phyloP scores from a whole-genome alignment of 2,329 filamentous ascomycete genomes.

The Botrytis paeoniae region DNA sequence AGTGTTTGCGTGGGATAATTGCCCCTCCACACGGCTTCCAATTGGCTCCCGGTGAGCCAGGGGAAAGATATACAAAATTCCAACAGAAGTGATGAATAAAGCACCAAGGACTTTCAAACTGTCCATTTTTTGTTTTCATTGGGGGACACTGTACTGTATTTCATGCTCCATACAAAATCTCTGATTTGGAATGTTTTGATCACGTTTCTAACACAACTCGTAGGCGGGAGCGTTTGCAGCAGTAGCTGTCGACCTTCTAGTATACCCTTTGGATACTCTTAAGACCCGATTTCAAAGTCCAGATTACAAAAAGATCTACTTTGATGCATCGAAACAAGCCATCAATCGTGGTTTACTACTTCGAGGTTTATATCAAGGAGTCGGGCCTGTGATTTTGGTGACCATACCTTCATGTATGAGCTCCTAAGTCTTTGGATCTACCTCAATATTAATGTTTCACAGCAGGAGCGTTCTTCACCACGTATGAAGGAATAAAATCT shows the following conservation, averaged over 20 bases:
- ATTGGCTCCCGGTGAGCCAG: not conserved
- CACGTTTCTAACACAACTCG: not conserved
- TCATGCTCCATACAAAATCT: not conserved
- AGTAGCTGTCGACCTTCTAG: conserved; percentile 78
- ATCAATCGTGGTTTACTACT: conserved; percentile 57
- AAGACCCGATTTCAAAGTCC: conserved; percentile 83
- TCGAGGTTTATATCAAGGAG: conserved; percentile 78
- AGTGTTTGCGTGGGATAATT: not conserved
- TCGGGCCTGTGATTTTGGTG: conserved; percentile 70
- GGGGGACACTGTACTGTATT: not conserved
- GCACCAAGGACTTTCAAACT: not conserved
- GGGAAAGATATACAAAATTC: not conserved
- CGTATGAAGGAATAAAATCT: conserved; percentile 75
- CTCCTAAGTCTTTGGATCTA: not conserved
- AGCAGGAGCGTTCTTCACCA: conserved; percentile 87
- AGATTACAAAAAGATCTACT: conserved; percentile 67
- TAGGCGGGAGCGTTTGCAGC: conserved; percentile 83
- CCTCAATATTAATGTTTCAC: conserved; percentile 25
- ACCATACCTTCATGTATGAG: conserved; percentile 77
- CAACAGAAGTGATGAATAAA: not conserved
- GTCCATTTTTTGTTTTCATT: not conserved
- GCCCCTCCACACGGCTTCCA: not conserved
- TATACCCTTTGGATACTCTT: conserved; percentile 77
- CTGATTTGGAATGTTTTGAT: not conserved
- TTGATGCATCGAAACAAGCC: conserved; percentile 52